Conservation (phyloP, 1,284 basidiomycete genomes). For the Schizophyllum amplum region DNA sequence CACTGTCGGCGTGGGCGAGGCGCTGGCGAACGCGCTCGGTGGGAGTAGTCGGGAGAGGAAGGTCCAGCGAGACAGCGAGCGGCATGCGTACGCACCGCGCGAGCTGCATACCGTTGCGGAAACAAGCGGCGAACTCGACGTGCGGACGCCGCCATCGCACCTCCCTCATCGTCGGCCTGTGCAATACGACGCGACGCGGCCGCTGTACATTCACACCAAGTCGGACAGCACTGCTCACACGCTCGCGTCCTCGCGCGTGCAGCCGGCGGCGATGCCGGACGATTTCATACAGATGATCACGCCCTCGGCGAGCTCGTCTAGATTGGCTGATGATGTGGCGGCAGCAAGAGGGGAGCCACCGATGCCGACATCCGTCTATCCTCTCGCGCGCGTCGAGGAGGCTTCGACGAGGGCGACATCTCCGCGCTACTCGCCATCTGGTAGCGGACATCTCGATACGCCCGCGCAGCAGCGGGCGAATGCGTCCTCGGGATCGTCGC, state of each 20-base stretch:
- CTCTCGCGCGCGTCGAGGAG: not conserved
- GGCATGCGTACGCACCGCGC: not conserved
- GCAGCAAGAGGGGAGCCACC: not conserved
- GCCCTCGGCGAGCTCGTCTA: not conserved
- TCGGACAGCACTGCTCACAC: slow-evolving; percentile 15
- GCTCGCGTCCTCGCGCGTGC: slow-evolving; percentile 15
- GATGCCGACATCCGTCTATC: not conserved
- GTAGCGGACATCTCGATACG: not conserved
- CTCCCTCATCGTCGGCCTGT: slow-evolving; percentile 24
- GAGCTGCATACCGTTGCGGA: too few relatives aligned
- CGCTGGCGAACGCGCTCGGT: slow-evolving; percentile 32
- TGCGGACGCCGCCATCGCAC: slow-evolving; percentile 12
- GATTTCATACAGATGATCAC: slow-evolving; percentile 7
- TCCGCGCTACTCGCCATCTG: not conserved
- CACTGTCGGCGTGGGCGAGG: slow-evolving; percentile 24
- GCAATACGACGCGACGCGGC: slow-evolving; percentile 28
- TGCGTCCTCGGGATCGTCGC: slow-evolving; percentile 16
- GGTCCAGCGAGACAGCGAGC: slow-evolving; percentile 30
- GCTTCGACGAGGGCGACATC: not conserved
- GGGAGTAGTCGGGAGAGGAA: slow-evolving; percentile 21
- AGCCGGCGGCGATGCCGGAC: slow-evolving; percentile 5
- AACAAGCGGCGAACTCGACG: slow-evolving; percentile 1
- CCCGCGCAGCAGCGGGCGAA: not conserved
- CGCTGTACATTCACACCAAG: slow-evolving; percentile 14
- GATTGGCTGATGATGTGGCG: not conserved